phyloP scores from a whole-genome alignment of 1,139 yeast species.

The Martiniozyma asiatica region DNA sequence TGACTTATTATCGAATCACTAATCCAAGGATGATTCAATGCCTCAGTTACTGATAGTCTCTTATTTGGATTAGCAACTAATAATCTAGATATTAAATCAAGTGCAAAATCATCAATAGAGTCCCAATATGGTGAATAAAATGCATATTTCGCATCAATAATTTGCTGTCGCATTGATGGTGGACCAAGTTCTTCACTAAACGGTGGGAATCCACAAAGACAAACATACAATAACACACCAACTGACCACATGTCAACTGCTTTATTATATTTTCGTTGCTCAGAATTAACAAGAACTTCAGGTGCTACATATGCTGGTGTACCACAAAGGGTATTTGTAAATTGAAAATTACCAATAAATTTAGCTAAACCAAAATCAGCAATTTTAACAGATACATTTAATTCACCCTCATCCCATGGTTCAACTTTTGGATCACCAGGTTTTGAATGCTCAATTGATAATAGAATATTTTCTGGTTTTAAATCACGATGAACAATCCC shows the following conservation, averaged over 20 bases:
- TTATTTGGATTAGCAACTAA: slow-evolving; percentile 45
- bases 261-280: slow-evolving; percentile 49
- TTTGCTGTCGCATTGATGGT: slow-evolving; percentile 67
- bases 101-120: slow-evolving; percentile 46
- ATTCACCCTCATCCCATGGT: slow-evolving; percentile 63
- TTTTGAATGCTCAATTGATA: slow-evolving; percentile 39
- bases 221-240: slow-evolving; percentile 64
- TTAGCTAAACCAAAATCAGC: slow-evolving; percentile 79
- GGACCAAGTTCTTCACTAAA: slow-evolving; percentile 75
- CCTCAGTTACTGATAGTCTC: slow-evolving; percentile 39
- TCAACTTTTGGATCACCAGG: slow-evolving; percentile 36
- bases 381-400: slow-evolving; percentile 54
- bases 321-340: slow-evolving; percentile 70
- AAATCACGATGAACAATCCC: slow-evolving; percentile 68
- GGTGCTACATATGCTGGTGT: slow-evolving; percentile 83
- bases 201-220: slow-evolving; percentile 78
- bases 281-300: slow-evolving; percentile 40
- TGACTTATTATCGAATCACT: too few relatives aligned
- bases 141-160: slow-evolving; percentile 52
- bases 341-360: slow-evolving; percentile 63
- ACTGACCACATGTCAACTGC: slow-evolving; percentile 75
- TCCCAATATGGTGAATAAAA: slow-evolving; percentile 79
- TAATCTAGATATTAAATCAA: slow-evolving; percentile 53
- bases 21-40: slow-evolving; percentile 54
- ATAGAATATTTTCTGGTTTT: slow-evolving; percentile 63